Base-by-base conservation (phyloP, 176 grass and related monocot genomes). In the Hyparrhenia diplandra region DNA sequence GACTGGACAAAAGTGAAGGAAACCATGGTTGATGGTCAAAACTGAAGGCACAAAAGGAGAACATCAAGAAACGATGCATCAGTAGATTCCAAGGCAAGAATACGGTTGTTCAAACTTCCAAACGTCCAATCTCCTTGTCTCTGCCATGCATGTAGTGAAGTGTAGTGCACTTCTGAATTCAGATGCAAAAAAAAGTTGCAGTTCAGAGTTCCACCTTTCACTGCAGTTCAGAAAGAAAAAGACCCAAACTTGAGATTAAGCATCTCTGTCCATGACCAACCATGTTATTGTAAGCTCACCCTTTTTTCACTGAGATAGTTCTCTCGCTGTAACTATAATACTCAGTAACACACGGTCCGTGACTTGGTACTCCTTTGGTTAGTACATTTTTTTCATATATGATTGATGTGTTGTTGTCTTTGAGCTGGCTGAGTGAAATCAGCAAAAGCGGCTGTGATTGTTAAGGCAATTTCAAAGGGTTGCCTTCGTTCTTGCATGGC, bases 51-150 rank as follows among this genome's bases (percentile, higher is more conserved):
- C 4, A 52, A 79, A 71, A 51, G 36, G 27, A 84, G 21, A 85
- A 8, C 39, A 3, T 18, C 66, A 40, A 28, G 32, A 54, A 69
- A 83, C 3, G 21, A 47, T 25, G 57, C 66, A 73, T 46, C 73
- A 77, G 77, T 85, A 8, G 71, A 81, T 89, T 89, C 65, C 82
- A 89, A 77, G 87, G 73, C 66, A 82, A 72, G 73, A 5, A 36
- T 10, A 77, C 25, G 58, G 16, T 51, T 70, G 54, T 73, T 37
- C 76, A 39, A 79, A 66, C 71, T 66, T 64, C 70, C 51, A 73
- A n/a, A 73, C 28, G 32, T 73, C 67, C 74, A 52, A 41, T 79
- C 5, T 69, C 47, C 27, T 88, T n/a, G 46, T 78, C 64, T 36
- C 79, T 85, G 67, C 29, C 45, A 67, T 78, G 59, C 36, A 67